These are phyloP conservation scores for Ceratocystis alfenasii DNA, from an alignment of 2,329 filamentous ascomycete genomes.

Conservation along the genomic window DNA sequence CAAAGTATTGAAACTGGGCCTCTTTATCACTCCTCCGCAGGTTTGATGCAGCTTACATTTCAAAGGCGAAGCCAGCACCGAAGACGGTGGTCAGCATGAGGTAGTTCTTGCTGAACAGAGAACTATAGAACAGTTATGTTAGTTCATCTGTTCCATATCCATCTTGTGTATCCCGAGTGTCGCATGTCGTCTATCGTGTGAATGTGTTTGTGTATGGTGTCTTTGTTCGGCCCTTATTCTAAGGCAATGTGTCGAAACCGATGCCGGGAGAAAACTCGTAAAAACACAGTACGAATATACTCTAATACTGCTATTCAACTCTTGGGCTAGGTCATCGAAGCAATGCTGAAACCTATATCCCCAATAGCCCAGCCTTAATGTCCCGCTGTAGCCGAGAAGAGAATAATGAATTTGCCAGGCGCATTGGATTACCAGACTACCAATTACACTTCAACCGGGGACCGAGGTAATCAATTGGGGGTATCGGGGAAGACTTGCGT, in stretches of 20 bases:
- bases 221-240: background rate
- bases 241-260: background rate
- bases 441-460: background rate
- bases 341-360: background rate
- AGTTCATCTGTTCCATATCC: constrained; percentile 2
- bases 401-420: background rate
- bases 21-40: too few relatives aligned
- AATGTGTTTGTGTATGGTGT: background rate
- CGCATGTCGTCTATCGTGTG: background rate
- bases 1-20: background rate
- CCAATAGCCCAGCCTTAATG: background rate
- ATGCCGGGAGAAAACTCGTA: background rate
- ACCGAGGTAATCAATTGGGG: background rate
- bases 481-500: constrained; percentile 36
- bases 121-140: constrained; percentile 39
- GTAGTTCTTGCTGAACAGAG: constrained; percentile 75
- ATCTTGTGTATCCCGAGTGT: background rate
- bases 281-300: background rate
- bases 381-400: background rate
- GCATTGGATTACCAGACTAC: background rate
- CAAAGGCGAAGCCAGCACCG: constrained; percentile 73
- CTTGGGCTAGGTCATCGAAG: background rate
- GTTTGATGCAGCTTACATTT: constrained; percentile 58
- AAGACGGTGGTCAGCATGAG: constrained; percentile 83
- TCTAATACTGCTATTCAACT: background rate